phyloP scores from a whole-genome alignment of 371 early-diverging fungal species.

The Umbelopsis sp. region DNA sequence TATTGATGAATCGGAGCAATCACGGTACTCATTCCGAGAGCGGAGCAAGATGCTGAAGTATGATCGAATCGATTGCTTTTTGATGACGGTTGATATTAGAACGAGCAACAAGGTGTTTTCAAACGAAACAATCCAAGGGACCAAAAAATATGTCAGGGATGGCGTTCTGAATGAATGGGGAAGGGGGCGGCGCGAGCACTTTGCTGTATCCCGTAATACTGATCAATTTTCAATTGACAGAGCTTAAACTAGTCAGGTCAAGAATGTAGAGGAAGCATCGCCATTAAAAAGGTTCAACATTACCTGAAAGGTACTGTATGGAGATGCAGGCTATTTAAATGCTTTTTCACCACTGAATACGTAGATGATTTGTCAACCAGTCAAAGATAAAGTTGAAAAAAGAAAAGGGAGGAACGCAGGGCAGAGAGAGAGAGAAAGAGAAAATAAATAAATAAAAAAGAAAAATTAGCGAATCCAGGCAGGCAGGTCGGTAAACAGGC shows the following conservation, averaged over 20 bases:
- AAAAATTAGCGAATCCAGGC: not conserved
- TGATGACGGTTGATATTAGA: conserved; percentile 2
- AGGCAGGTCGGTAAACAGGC: not conserved
- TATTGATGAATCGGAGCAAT: conserved; percentile 6
- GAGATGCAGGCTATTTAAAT: too few relatives aligned
- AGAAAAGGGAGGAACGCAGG: conserved; percentile 1
- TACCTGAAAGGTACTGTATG: too few relatives aligned
- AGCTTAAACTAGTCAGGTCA: too few relatives aligned
- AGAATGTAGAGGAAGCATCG: too few relatives aligned
- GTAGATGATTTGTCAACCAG: not conserved
- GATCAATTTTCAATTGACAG: too few relatives aligned
- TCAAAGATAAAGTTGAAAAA: not conserved
- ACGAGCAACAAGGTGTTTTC: not conserved
- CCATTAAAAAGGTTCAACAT: too few relatives aligned
- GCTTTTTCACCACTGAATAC: not conserved
- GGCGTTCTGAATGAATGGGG: not conserved
- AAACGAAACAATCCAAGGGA: not conserved
- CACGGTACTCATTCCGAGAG: conserved; percentile 16
- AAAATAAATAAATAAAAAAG: conserved; percentile 5
- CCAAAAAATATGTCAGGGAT: not conserved
- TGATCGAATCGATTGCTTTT: not conserved
- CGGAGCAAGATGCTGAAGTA: conserved; percentile 2
- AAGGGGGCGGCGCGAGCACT: not conserved
- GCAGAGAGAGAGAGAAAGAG: not conserved
- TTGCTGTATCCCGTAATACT: too few relatives aligned